Evolutionary conservation across 768 basidiomycete genomes (phyloP), one percentile per base, ranked within the genome.

Genomic region (Naematelia aurantialba): DNA sequence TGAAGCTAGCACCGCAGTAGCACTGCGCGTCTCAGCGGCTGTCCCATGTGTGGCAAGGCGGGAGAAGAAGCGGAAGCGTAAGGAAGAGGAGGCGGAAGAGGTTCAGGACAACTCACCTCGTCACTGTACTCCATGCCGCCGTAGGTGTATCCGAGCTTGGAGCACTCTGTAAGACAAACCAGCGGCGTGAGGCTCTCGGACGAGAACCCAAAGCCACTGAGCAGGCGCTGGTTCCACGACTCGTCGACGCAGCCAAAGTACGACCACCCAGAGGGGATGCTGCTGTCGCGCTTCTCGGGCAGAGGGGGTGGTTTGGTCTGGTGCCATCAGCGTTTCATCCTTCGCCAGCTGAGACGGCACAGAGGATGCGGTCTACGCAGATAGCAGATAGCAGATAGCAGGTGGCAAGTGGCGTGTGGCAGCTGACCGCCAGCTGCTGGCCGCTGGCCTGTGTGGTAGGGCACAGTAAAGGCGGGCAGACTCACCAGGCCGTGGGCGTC

Each of bases 1-100:
- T 55, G 31, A 72, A 69, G n/a, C 19, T 48, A 63, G 73, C 65
- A 25, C 68, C 76, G 53, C 77, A 78, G 58, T 73, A 78, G 56
- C 77, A 78, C 71, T 76, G 22, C 39, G 29, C 4, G 1, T 39
- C 26, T 56, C 39, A 56, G 54, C 54, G 1, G 17, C 46, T 11
- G 45, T 5, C 11, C n/a, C n/a, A n/a, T n/a, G n/a, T n/a, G n/a
- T n/a, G n/a, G n/a, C n/a, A n/a, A n/a, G n/a, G n/a, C n/a, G n/a
- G n/a, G n/a, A n/a, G n/a, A n/a, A n/a, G n/a, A n/a, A n/a, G n/a
- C n/a, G n/a, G n/a, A n/a, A n/a, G n/a, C n/a, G n/a, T n/a, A n/a
- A n/a, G n/a, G n/a, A n/a, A n/a, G n/a, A n/a, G n/a, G n/a, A n/a
- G n/a, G n/a, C n/a, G n/a, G n/a, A n/a, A 25, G 19, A 21, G 4